These are phyloP conservation scores for Tricholomella constricta DNA, from an alignment of 768 basidiomycete species.

Conservation along the genomic window DNA sequence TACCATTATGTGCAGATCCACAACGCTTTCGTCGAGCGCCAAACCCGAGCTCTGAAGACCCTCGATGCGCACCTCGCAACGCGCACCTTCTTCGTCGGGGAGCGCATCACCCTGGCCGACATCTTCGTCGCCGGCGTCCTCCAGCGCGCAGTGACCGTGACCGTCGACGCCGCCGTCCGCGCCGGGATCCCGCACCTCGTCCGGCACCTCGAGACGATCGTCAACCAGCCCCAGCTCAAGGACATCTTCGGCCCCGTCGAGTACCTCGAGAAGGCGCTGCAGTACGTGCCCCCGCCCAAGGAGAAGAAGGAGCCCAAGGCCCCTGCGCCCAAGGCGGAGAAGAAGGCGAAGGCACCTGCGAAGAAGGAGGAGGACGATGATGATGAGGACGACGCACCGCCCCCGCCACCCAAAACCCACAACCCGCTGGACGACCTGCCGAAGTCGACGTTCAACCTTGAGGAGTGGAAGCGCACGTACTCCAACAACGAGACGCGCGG, in stretches of 20 bases:
- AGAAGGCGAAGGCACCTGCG: conserved; percentile 62
- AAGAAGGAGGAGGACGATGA: conserved; percentile 81
- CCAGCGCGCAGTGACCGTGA: conserved; percentile 50
- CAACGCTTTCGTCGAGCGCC: conserved; percentile 51
- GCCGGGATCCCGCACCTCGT: conserved; percentile 72
- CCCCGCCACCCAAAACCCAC: conserved; percentile 87
- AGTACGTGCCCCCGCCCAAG: conserved; percentile 76
- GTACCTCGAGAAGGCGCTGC: conserved; percentile 69
- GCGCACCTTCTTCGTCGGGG: conserved; percentile 89
- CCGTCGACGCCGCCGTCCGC: conserved; percentile 68
- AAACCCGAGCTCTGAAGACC: conserved; percentile 58
- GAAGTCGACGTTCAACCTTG: conserved; percentile 84
- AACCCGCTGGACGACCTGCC: conserved; percentile 94
- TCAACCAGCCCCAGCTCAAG: conserved; percentile 80
- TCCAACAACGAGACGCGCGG: conserved; percentile 98
- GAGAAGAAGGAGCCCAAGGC: conserved; percentile 72
- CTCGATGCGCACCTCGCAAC: conserved; percentile 74
- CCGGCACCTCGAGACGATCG: conserved; percentile 85
- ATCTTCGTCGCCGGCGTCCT: conserved; percentile 65
- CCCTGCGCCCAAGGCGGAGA: conserved; percentile 57
- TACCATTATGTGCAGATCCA: conserved; percentile 55
- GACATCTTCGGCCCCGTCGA: conserved; percentile 60
- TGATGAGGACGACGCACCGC: conserved; percentile 73
- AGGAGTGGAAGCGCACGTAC: conserved; percentile 98
- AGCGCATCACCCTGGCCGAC: conserved; percentile 95